phyloP scores from a whole-genome alignment of 768 basidiomycete genomes.

The Xerocomus potaroensis region DNA sequence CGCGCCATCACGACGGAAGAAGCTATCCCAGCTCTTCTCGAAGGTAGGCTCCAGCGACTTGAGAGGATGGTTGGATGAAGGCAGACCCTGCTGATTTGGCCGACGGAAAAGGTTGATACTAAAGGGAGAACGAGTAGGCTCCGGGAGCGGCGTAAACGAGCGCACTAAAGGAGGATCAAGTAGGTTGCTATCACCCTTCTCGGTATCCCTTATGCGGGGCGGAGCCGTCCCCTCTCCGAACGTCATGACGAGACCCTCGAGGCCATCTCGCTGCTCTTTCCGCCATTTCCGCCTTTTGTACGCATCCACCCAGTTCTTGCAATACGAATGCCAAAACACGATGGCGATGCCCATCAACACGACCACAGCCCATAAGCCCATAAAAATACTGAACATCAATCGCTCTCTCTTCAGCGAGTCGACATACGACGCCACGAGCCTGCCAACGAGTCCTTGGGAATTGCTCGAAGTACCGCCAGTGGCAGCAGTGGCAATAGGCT shows the following conservation, averaged over 20 bases:
- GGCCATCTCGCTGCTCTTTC: constrained; percentile 45
- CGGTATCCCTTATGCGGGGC: constrained; percentile 20
- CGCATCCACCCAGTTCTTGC: constrained; percentile 42
- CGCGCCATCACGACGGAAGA: constrained; percentile 34
- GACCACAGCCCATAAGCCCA: constrained; percentile 79
- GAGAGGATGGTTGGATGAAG: constrained; percentile 23
- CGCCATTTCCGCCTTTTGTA: constrained; percentile 48
- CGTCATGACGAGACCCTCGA: constrained; percentile 39
- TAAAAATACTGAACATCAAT: constrained; percentile 78
- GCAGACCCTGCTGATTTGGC: constrained; percentile 32
- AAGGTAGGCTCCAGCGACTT: constrained; percentile 28
- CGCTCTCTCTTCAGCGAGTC: constrained; percentile 73
- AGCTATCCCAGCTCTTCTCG: constrained; percentile 44
- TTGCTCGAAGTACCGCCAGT: constrained; percentile 53
- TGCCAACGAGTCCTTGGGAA: constrained; percentile 62
- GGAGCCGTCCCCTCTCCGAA: constrained; percentile 12
- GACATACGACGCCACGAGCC: constrained; percentile 70
- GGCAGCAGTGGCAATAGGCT: constrained; percentile 81
- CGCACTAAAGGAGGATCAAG: constrained; percentile 31
- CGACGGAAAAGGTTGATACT: constrained; percentile 36
- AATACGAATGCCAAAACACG: constrained; percentile 71
- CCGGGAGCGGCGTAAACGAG: constrained; percentile 52
- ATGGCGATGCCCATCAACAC: constrained; percentile 72
- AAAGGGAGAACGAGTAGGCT: constrained; percentile 25
- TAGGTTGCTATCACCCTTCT: constrained; percentile 21